These are phyloP conservation scores for Acmispon strigosus DNA, from an alignment of 306 rosid species.

Conservation along the genomic window DNA sequence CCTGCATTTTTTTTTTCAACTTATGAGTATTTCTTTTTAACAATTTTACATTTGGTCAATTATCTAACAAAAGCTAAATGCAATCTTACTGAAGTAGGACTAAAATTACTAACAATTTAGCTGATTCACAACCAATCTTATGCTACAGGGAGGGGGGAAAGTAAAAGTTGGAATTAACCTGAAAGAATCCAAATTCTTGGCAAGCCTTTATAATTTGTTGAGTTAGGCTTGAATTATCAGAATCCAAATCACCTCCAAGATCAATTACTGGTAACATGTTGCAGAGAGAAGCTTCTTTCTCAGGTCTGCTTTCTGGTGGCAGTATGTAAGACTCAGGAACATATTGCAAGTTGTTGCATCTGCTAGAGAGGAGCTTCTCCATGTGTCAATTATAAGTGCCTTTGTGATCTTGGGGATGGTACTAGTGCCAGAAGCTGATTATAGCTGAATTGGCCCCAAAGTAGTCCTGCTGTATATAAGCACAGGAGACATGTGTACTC, in stretches of 20 bases:
- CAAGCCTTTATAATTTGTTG: not conserved
- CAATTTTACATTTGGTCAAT: no score
- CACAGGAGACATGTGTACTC: no score
- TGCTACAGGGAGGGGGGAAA: not conserved
- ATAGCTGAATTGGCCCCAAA: not conserved
- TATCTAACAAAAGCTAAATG: no score
- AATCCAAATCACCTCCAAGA: not conserved
- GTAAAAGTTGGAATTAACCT: not conserved
- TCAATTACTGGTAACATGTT: not conserved
- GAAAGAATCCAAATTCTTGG: not conserved
- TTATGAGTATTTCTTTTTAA: no score
- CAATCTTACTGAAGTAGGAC: no score
- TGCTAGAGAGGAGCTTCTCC: not conserved
- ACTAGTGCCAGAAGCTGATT: not conserved
- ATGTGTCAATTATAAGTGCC: not conserved
- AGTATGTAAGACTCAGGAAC: not conserved
- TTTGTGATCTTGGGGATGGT: not conserved
- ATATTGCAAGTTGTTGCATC: not conserved
- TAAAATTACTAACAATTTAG: no score
- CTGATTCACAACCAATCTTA: no score
- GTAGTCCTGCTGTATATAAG: not conserved
- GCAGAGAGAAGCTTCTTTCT: not conserved
- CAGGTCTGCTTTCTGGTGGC: not conserved
- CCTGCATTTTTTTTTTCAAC: no score
- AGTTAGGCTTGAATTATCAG: not conserved